A percentile compares a stretch with the other conserved stretches of the same genome.
Evolutionary conservation across 352 stramenopile genomes (phyloP).

Genomic region (Phytophthora ramorum): DNA sequence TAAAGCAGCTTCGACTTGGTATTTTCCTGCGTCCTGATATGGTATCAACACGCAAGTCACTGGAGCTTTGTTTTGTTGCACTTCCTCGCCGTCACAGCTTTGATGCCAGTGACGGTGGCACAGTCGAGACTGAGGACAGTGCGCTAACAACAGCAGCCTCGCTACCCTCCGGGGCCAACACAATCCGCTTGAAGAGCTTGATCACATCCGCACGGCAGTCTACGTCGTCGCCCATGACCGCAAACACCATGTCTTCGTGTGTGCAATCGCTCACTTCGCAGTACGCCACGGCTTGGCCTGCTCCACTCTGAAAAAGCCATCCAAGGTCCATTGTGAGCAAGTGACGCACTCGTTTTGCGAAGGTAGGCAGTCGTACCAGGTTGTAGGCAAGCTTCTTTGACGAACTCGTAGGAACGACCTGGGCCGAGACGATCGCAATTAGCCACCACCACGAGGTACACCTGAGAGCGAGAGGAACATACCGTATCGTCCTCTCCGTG

Average conservation of each 20-base stretch:
- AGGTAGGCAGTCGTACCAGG: constrained; percentile 41
- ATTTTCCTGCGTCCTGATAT: background rate
- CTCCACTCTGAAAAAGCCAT: constrained; percentile 41
- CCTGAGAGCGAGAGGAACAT: background rate
- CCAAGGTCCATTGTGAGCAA: constrained; percentile 4
- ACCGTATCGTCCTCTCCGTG: constrained; percentile 65
- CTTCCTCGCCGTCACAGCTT: constrained; percentile 21
- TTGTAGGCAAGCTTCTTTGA: constrained; percentile 57
- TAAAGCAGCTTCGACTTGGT: constrained; percentile 15
- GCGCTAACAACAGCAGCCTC: background rate
- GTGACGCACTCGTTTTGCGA: background rate
- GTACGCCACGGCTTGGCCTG: constrained; percentile 50
- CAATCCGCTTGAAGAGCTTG: constrained; percentile 50
- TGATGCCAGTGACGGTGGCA: constrained; percentile 6
- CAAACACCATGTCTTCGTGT: constrained; percentile 75
- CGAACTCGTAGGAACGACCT: constrained; percentile 67
- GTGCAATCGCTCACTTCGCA: constrained; percentile 55
- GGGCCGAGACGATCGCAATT: background rate
- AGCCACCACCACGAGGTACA: background rate
- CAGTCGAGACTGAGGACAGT: constrained; percentile 6
- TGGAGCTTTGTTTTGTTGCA: background rate
- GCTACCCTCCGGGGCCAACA: constrained; percentile 11
- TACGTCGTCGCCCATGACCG: constrained; percentile 72
- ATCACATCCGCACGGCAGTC: constrained; percentile 48
- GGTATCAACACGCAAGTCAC: background rate